Evolutionary conservation across 2,329 filamentous ascomycete species (phyloP).

Genomic region (Geosmithia flava): DNA sequence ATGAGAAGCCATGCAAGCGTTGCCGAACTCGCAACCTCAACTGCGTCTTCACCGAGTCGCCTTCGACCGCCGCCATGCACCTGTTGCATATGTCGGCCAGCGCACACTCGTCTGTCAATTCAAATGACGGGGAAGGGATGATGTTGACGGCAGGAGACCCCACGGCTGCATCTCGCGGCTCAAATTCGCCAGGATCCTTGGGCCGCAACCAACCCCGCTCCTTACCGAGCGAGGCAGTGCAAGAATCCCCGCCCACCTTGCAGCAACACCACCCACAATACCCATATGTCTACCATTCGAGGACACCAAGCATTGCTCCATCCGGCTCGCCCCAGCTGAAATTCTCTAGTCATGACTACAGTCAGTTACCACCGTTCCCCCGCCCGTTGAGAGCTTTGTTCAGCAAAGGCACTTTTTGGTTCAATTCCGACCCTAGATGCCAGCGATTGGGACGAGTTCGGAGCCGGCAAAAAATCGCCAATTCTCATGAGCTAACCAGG

Average conservation of each 20-base stretch:
- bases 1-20: constrained; percentile 39
- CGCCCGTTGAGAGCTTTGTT: constrained; percentile 16
- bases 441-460: not conserved
- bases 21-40: constrained; percentile 32
- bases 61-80: constrained; percentile 28
- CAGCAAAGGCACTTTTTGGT: constrained; percentile 12
- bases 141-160: constrained; percentile 1
- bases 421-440: not conserved
- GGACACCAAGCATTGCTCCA: not conserved
- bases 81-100: constrained; percentile 28
- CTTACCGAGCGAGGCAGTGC: constrained; percentile 1
- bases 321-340: not conserved
- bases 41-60: constrained; percentile 26
- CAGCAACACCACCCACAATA: constrained; percentile 1
- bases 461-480: not conserved
- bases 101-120: constrained; percentile 10
- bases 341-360: constrained; percentile 13
- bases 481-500: constrained; percentile 1
- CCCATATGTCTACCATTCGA: not conserved
- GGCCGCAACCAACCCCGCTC: constrained; percentile 2
- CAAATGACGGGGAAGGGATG: constrained; percentile 3
- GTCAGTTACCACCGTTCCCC: constrained; percentile 11
- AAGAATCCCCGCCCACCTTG: constrained; percentile 11
- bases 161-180: not conserved
- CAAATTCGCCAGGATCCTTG: constrained; percentile 3